Base-by-base conservation (phyloP, 257 asterid species). In the Solanum ossicruentum region DNA sequence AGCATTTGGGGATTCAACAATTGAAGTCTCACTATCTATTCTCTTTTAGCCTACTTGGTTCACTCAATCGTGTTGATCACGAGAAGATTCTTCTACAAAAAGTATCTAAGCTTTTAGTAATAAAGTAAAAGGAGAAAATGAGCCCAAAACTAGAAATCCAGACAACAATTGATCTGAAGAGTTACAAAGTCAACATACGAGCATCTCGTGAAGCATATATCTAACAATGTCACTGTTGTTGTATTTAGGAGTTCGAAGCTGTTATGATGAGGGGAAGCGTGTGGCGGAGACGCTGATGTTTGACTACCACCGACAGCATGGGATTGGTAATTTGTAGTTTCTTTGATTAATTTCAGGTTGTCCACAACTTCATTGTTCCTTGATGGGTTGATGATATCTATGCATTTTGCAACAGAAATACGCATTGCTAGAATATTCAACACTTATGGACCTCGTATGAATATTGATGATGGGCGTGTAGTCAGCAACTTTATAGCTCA, bases 371-470 rank as follows among this genome's bases (percentile, higher is more conserved):
- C n/a, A 13, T 8, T 49, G 12, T 75, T 51, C 43, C 82, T 32
- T 75, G 12, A 23, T 23, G 58, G 26, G 16, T 21, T 56, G n/a
- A 55, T 26, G 32, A 55, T 20, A n/a, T 69, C 15, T 20, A 66
- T 12, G 43, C 21, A 32, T 56, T 61, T 36, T 61, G 70, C 83
- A 47, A 85, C 93, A 96, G 99, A 96, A 89, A 96, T 96, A 77
- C 93, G 99, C 75, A 96, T 96, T 80, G 99, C 99, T 23, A 92
- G 99, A 89, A 96, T 96, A 86, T 96, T 96, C 89, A 96, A 96
- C 91, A 96, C 99, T 6, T 96, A 96, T 66, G 99, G 99, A 10
- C 99, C 99, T 21, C 93, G 99, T 7, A 96, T 96, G 99, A 94
- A 93, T 84, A 96, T 96, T 32, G 99, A 96, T 15, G 99, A 96